Base-by-base conservation (phyloP, 2,329 filamentous ascomycete genomes). In the Neonectria sp. region DNA sequence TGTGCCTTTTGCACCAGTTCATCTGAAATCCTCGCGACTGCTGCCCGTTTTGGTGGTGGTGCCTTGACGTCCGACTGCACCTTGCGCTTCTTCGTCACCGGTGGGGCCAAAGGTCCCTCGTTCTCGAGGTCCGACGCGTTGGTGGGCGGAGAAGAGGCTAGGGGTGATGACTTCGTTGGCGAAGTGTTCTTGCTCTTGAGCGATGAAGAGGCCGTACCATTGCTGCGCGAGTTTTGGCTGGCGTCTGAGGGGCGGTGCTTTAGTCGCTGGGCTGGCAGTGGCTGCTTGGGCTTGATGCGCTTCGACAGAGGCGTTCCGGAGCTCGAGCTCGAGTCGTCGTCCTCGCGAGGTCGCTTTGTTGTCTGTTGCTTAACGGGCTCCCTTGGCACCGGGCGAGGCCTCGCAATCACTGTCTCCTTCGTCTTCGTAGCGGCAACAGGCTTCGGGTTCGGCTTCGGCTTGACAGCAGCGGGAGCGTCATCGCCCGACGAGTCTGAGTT, bases 61-160 rank as follows among this genome's bases (percentile, higher is more conserved):
- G 69, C 55, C 63, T 79, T 80, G 68, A 59, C 68, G 24, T 75
- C 69, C 6, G 58, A 55, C 40, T 78, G 76, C 25, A 76, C 76
- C 72, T 84, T 86, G 62, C 85, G 84, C 77, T 87, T 87, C 78
- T 83, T 85, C 15, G 62, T 57, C 17, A 71, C 68, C 13, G 71
- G 74, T n/a, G 77, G 67, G 52, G 77, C 72, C 51, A 72, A 68
- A 6, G 76, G 68, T 56, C 77, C 69, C 51, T 82, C 72, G 70
- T 85, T 82, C 33, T 90, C 89, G 43, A 91, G 79, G 64, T 91
- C 89, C 1, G 89, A 91, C 1, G 89, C 90, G 69, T 91, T 91
- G 8, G 89, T 91, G 0, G 89, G 89, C 13, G 89, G 89, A 7
- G 89, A 91, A 2, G 89, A 89, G n/a, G 89, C 89, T 21, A 91